These are phyloP conservation scores for Penicillium egyptiacum DNA, from an alignment of 495 filamentous ascomycete genomes.

Conservation along the genomic window DNA sequence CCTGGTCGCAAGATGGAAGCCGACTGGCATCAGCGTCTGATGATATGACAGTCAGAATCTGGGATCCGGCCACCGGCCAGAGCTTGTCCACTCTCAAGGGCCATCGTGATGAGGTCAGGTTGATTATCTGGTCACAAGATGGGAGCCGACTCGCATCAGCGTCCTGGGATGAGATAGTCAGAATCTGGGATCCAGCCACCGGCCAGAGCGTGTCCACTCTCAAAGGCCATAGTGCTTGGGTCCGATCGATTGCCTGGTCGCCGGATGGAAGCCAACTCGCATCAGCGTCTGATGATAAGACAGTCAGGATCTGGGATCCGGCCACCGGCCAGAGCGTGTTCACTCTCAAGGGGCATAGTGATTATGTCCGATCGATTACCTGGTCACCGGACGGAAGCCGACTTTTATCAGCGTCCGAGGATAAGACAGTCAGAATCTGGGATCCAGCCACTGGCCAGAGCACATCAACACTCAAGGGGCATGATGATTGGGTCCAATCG, in stretches of 20 bases:
- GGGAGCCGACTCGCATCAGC: conserved; percentile 16
- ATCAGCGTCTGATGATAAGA: conserved; percentile 12
- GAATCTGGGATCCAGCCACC: conserved; percentile 9
- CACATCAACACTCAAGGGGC: conserved; percentile 5
- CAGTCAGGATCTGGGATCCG: conserved; percentile 49
- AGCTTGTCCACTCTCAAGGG: conserved; percentile 32
- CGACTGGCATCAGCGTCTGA: conserved; percentile 10
- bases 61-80: conserved; percentile 65
- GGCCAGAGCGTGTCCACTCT: not conserved
- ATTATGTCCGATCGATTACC: conserved; percentile 17
- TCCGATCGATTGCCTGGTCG: not conserved
- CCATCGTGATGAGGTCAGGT: conserved; percentile 11
- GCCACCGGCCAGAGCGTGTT: conserved; percentile 58
- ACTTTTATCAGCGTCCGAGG: conserved; percentile 13
- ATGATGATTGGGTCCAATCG: not conserved
- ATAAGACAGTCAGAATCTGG: conserved; percentile 18
- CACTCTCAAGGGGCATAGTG: conserved; percentile 17
- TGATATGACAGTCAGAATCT: conserved; percentile 20
- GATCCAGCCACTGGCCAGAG: not conserved
- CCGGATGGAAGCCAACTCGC: conserved; percentile 14
- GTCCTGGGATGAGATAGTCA: conserved; percentile 9
- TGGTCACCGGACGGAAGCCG: conserved; percentile 22
- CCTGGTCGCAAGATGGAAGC: conserved; percentile 11
- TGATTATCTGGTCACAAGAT: conserved; percentile 25
- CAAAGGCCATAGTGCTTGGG: conserved; percentile 5